Conservation (phyloP, 108 stramenopile genomes). For the Fistulifera solaris region DNA sequence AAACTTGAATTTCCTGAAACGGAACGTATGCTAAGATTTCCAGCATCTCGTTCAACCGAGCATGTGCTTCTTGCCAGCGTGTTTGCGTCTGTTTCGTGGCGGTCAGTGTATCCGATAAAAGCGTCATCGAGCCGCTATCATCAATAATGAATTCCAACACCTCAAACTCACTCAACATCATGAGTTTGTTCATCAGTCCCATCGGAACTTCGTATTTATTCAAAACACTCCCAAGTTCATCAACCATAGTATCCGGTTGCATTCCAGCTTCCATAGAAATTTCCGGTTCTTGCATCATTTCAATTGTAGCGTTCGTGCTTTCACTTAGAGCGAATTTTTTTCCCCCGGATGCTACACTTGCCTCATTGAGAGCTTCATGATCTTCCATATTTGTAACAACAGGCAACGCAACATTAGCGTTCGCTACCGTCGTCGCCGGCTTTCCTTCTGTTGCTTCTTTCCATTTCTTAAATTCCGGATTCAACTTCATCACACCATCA, state of each 20-base stretch:
- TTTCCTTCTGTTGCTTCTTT: conserved; percentile 19
- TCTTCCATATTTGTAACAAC: conserved; percentile 7
- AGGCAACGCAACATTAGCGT: neutral
- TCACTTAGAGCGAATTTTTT: conserved; percentile 13
- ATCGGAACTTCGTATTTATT: conserved; percentile 22
- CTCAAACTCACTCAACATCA: conserved; percentile 35
- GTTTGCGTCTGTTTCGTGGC: conserved; percentile 5
- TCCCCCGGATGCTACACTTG: conserved; percentile 1
- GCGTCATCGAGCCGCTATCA: conserved; percentile 16
- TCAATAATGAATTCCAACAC: conserved; percentile 21
- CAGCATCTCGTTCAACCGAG: conserved; percentile 17
- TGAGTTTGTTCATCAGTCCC: conserved; percentile 24
- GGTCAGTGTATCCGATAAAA: conserved; percentile 1
- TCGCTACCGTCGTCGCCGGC: conserved; percentile 4
- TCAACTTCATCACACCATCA: conserved; percentile 39
- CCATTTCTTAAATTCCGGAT: conserved; percentile 39
- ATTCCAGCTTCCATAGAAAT: conserved; percentile 25
- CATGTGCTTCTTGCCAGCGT: conserved; percentile 20
- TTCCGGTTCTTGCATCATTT: conserved; percentile 17
- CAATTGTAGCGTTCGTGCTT: conserved; percentile 1
- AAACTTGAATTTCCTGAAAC: conserved; percentile 8
- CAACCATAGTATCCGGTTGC: conserved; percentile 10
- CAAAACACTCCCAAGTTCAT: conserved; percentile 11
- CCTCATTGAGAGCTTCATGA: neutral
- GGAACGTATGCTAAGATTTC: conserved; percentile 27